Evolutionary conservation across 1,139 yeast species (phyloP), one percentile per base, ranked within the genome.

Genomic region (Meyerozyma guilliermondii): DNA sequence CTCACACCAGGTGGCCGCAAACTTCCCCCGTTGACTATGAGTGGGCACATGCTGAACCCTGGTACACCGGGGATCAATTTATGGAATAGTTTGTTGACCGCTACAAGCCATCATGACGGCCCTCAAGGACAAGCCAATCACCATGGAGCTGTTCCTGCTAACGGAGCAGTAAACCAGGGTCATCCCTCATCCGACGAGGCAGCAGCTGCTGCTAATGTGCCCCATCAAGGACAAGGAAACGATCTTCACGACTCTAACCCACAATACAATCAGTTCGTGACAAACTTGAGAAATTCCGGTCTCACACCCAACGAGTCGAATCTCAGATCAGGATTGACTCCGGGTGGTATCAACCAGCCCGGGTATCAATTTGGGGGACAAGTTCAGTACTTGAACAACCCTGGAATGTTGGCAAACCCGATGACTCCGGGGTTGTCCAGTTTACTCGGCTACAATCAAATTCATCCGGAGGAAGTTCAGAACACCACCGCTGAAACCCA

Each of bases 221-320:
- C 35, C 9, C 17, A 33, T 8, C 28, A 31, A 27, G 28, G 11
- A 33, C 39, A 49, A 50, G 42, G 35, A 34, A 23, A 16, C 35
- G 27, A 31, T 22, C 39, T n/a, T n/a, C 36, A 35, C 10, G 39
- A 24, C 13, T 40, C 26, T 9, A 42, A 22, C 22, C 41, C 31
- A 31, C 41, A 36, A 28, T 61, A 53, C 42, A 56, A 54, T 40
- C 72, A 62, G 50, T 62, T 64, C 48, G 55, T 63, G 29, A 61
- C 63, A 45, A 59, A 58, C 41, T 51, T 65, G 43, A 60, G 75
- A 28, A 74, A 81, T 50, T 68, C 83, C 0, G 89, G 87, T 0
- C 63, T 83, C 36, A 81, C 88, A 0, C 88, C 91, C 5, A 83
- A 80, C 58, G 89, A 83, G 54, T 78, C 85, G 5, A 72, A 78